Conservation (phyloP, 352 stramenopile species). For the Thraustochytrium sp. region DNA sequence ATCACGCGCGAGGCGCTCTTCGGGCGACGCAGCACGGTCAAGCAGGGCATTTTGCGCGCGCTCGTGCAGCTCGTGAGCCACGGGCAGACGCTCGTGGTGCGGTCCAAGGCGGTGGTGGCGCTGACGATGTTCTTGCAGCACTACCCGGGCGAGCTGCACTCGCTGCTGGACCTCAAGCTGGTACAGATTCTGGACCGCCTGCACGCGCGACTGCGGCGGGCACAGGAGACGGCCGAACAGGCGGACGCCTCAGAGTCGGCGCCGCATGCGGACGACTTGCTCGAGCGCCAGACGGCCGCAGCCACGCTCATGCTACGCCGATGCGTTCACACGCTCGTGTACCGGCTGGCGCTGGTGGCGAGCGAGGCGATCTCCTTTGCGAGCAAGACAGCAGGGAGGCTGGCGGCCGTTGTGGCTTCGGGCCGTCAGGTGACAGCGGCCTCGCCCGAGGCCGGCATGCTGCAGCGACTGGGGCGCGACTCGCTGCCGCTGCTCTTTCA, state of each 20-base stretch:
- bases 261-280: not conserved
- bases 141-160: not conserved
- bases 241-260: too few species aligned
- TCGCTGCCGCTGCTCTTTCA: not conserved
- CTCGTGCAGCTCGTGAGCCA: slow-evolving; percentile 35
- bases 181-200: slow-evolving; percentile 15
- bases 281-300: not conserved
- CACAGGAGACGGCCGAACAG: too few species aligned
- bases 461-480: not conserved
- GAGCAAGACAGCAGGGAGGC: not conserved
- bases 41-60: not conserved
- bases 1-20: slow-evolving; percentile 20
- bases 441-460: not conserved
- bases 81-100: not conserved
- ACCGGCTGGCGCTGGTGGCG: not conserved
- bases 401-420: not conserved
- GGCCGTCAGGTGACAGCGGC: not conserved
- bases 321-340: not conserved
- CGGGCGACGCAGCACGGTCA: not conserved
- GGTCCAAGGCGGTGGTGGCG: slow-evolving; percentile 18
- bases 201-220: not conserved
- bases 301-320: not conserved
- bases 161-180: slow-evolving; percentile 10
- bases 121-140: slow-evolving; percentile 18
- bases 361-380: not conserved